Base-by-base conservation (phyloP, 148 eudicot species). In the Cornus kousa region DNA sequence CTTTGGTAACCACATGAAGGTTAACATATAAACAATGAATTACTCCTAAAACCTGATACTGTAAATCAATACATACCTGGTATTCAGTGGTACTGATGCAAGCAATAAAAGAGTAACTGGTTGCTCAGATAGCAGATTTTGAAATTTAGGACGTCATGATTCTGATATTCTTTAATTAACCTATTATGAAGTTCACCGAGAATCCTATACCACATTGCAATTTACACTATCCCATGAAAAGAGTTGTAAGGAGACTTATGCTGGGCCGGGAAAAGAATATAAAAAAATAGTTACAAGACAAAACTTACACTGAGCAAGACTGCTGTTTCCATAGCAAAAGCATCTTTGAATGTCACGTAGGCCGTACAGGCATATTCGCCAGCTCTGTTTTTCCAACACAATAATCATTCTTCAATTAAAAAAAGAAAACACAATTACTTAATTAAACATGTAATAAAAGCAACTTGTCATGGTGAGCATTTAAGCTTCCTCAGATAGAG, bases 241-340 rank as follows among this genome's bases (percentile, higher is more conserved):
- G 7, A 62, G 24, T 53, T 11, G 59, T 3, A 62, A 62, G 66
- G 20, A 62, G 66, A 62, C 22, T 62, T n/a, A 62, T 20, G 23
- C 24, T 62, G 66, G 19, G 20, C 66, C 1, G 8, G 24, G 66
- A 62, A 62, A 19, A n/a, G 66, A 62, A 62, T 4, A 62, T 62
- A 62, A 3, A 62, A 62, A 13, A 43, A 24, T 28, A 28, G 28
- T 28, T 28, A 28, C 28, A 28, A 28, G 28, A 28, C 28, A n/a
- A 8, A 32, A 71, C 88, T 85, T 82, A 85, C 87, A 82, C 83
- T 85, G 65, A 85, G 83, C 73, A 85, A 75, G 66, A 85, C 85
- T 57, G 87, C 87, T 13, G 87, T 85, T 82, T 85, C 87, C 76
- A 85, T 73, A 74, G 87, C 75, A 79, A 81, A 82, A 50, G 82